Percentiles rank a stretch among this genome's conserved stretches.
Evolutionary conservation across 2,329 filamentous ascomycete genomes (phyloP).

Genomic region (Aspergillus sp.): DNA sequence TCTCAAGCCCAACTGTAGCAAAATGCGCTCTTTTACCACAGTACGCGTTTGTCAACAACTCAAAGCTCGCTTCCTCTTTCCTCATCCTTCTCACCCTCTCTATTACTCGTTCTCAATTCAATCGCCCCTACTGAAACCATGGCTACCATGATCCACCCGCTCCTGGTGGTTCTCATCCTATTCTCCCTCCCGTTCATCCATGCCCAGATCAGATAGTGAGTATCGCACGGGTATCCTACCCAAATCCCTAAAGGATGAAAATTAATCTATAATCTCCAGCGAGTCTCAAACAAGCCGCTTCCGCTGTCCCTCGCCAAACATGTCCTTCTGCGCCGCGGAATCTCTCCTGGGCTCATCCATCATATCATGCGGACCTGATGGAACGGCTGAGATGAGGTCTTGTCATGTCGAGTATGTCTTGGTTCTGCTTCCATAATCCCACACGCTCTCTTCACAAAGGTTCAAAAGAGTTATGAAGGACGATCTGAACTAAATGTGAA

Average conservation of each 20-base stretch:
- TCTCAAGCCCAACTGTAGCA: neutral
- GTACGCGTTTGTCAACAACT: neutral
- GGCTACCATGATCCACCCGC: neutral
- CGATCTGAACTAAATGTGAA: neutral
- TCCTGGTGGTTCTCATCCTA: neutral
- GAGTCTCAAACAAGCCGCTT: constrained; percentile 18
- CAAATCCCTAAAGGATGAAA: neutral
- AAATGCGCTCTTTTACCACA: neutral
- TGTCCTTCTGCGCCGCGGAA: constrained; percentile 18
- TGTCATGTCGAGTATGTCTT: constrained; percentile 21
- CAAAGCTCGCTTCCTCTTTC: neutral
- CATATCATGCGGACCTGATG: constrained; percentile 16
- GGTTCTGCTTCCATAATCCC: neutral
- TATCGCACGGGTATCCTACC: neutral
- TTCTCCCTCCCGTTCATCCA: neutral
- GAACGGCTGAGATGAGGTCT: constrained; percentile 15
- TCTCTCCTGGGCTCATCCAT: constrained; percentile 18
- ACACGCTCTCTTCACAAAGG: neutral
- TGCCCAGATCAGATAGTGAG: constrained; percentile 16
- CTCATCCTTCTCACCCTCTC: neutral
- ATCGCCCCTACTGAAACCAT: neutral
- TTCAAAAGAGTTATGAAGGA: neutral
- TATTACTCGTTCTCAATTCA: neutral
- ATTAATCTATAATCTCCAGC: constrained; percentile 8
- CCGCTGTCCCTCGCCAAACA: constrained; percentile 18